Percentiles rank a stretch among this genome's conserved stretches.
Conservation (phyloP, 176 grass and related monocot genomes). For the Carex littledalei region DNA sequence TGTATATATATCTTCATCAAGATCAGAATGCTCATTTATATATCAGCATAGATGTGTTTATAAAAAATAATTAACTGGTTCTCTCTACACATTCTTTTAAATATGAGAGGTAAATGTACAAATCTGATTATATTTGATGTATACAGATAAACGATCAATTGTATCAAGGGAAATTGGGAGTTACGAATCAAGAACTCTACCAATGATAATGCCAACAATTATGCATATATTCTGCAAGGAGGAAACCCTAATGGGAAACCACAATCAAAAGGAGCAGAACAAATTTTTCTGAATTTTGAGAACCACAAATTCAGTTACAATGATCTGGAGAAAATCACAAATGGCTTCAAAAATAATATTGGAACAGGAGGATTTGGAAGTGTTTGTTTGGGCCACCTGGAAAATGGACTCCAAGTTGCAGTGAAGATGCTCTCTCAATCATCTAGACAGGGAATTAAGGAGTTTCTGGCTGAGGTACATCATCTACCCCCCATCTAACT, state of each 20-base stretch:
- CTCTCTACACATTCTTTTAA: no score
- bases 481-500: no score
- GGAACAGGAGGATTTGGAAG: conserved; percentile 44
- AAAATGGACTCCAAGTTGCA: conserved; percentile 41
- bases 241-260: not conserved
- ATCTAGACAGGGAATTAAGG: conserved; percentile 37
- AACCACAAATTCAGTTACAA: conserved; percentile 37
- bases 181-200: no score
- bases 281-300: not conserved
- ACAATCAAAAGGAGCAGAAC: not conserved
- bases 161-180: not conserved
- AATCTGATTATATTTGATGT: not conserved
- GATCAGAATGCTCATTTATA: not conserved
- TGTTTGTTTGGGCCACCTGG: conserved; percentile 42
- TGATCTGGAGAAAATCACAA: conserved; percentile 35
- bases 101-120: not conserved
- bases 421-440: conserved; percentile 41
- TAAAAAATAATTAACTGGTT: no score
- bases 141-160: not conserved
- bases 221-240: not conserved
- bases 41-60: no score
- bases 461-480: conserved; percentile 57
- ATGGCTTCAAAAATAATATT: conserved; percentile 26
- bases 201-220: not conserved
- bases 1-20: no score